A percentile compares a stretch with the other conserved stretches of the same genome.
Conservation (phyloP, 2,329 filamentous ascomycete genomes). For the Eutypella sp. region DNA sequence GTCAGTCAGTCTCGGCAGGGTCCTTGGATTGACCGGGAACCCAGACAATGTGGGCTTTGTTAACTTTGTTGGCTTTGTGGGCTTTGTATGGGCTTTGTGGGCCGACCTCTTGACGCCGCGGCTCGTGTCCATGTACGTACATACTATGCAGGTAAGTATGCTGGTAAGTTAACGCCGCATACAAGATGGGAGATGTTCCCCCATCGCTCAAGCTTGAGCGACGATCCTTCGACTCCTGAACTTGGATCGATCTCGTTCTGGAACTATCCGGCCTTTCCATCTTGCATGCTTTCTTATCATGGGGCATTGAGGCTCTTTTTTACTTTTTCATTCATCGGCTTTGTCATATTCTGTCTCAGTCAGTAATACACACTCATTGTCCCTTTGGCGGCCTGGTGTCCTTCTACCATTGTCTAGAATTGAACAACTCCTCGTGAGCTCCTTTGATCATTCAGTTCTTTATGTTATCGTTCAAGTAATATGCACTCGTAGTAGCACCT, state of each 20-base stretch:
- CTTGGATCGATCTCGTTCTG: background rate
- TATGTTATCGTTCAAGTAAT: background rate
- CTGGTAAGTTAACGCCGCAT: background rate
- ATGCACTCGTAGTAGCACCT: background rate
- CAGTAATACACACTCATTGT: background rate
- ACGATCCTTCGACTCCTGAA: slow-evolving; percentile 1
- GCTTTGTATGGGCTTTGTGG: too few species aligned
- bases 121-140: too few species aligned
- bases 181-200: background rate
- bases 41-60: too few species aligned
- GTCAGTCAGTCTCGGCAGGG: too few species aligned
- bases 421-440: background rate
- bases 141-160: background rate
- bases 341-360: background rate
- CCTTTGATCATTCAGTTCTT: background rate
- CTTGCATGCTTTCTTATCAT: background rate
- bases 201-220: background rate
- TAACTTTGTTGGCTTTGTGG: too few species aligned
- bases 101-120: too few species aligned
- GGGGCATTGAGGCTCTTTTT: slow-evolving; percentile 1
- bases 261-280: background rate
- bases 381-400: background rate
- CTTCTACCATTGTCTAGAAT: background rate
- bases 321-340: background rate
- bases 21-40: too few species aligned